Conservation (phyloP, 129 eudicot species). For the Flaveria bidentis region DNA sequence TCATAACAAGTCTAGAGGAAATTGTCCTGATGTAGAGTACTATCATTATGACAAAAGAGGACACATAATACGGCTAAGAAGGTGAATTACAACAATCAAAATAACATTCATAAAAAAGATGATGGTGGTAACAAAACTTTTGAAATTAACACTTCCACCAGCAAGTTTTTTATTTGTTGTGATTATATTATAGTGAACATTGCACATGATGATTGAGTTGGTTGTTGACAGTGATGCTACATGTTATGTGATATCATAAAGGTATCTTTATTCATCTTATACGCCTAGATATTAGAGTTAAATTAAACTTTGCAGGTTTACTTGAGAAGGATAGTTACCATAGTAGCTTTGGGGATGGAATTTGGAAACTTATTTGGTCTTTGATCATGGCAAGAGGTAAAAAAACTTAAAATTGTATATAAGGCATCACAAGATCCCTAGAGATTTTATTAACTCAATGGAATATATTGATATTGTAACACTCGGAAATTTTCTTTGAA, state of each 20-base stretch:
- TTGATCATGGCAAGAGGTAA: no score
- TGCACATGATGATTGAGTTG: slow-evolving; percentile 15
- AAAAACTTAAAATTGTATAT: no score
- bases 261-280: no score
- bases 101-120: background rate
- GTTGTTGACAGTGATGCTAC: background rate
- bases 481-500: no score
- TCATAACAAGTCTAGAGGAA: background rate
- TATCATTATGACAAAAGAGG: background rate
- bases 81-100: background rate
- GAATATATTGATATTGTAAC: no score
- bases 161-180: slow-evolving; percentile 9
- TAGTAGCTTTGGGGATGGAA: no score
- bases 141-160: background rate
- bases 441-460: no score
- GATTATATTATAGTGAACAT: slow-evolving; percentile 10
- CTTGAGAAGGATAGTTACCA: no score
- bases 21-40: background rate
- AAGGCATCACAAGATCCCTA: no score
- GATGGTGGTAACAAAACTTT: background rate
- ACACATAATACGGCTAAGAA: background rate
- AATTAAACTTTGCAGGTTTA: no score
- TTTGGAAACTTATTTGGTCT: no score
- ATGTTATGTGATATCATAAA: background rate
- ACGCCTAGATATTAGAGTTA: no score